Evolutionary conservation across 257 asterid species (phyloP).

Genomic region (Solanum arcanum): DNA sequence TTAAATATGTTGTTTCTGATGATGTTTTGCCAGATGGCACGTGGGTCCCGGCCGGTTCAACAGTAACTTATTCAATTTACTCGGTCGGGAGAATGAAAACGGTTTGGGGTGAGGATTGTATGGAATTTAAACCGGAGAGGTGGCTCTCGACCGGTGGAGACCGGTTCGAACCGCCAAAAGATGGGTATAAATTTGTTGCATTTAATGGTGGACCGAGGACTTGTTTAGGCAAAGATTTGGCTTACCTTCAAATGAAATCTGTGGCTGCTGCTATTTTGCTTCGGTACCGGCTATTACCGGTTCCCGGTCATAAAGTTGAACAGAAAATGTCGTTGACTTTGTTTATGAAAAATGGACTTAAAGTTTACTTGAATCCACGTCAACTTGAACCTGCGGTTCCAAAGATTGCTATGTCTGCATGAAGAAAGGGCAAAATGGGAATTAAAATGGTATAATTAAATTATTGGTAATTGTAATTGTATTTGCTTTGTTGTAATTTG

Average conservation of each 20-base stretch:
- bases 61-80: conserved; percentile 72
- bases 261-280: conserved; percentile 76
- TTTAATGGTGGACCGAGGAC: conserved; percentile 82
- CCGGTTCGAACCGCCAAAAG: conserved; percentile 57
- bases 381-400: conserved; percentile 17
- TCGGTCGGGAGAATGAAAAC: conserved; percentile 67
- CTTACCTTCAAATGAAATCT: conserved; percentile 82
- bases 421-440: not conserved
- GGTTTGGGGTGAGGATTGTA: conserved; percentile 80
- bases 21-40: conserved; percentile 76
- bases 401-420: conserved; percentile 22
- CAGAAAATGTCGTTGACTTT: conserved; percentile 83
- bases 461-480: not conserved
- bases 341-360: conserved; percentile 65
- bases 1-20: conserved; percentile 54
- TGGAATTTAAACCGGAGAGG: conserved; percentile 80
- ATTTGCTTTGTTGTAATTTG: not conserved
- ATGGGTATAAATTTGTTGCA: conserved; percentile 57
- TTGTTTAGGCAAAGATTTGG: conserved; percentile 80
- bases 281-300: conserved; percentile 47
- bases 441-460: not conserved
- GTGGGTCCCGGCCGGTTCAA: conserved; percentile 60
- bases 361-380: conserved; percentile 42
- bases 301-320: conserved; percentile 72
- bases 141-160: conserved; percentile 53